These are phyloP conservation scores for Cyberlindnera euphorbiiphila DNA, from an alignment of 805 yeast genomes.

Conservation along the genomic window DNA sequence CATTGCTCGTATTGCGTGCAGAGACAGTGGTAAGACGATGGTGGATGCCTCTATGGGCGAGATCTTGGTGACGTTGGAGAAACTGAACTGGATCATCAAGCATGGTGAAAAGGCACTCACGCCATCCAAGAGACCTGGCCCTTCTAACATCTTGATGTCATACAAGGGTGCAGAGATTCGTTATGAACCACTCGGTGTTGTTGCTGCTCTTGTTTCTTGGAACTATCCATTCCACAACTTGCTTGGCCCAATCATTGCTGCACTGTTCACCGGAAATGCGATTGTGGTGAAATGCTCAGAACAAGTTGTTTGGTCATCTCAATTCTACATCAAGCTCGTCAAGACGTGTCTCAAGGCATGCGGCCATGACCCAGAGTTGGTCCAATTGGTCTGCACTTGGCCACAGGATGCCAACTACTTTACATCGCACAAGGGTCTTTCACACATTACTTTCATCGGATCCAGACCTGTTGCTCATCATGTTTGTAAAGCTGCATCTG, in stretches of 20 bases:
- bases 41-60: constrained; percentile 96
- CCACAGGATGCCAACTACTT: constrained; percentile 86
- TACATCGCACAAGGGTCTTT: constrained; percentile 75
- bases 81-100: constrained; percentile 81
- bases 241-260: constrained; percentile 88
- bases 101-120: constrained; percentile 71
- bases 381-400: constrained; percentile 85
- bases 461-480: constrained; percentile 92
- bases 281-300: constrained; percentile 93
- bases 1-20: constrained; percentile 87
- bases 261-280: constrained; percentile 87
- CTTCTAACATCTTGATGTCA: constrained; percentile 77
- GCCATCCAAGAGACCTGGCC: constrained; percentile 76
- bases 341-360: constrained; percentile 68
- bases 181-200: constrained; percentile 86
- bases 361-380: constrained; percentile 75
- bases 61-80: constrained; percentile 91
- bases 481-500: constrained; percentile 79
- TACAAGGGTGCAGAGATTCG: constrained; percentile 92
- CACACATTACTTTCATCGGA: constrained; percentile 93
- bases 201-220: constrained; percentile 92
- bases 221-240: constrained; percentile 95
- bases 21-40: constrained; percentile 96
- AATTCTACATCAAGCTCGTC: constrained; percentile 68
- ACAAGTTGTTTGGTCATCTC: constrained; percentile 92